Percentiles rank a stretch among this genome's conserved stretches.
phyloP scores from a whole-genome alignment of 371 early-diverging fungal species.

The Apophysomyces elegans region DNA sequence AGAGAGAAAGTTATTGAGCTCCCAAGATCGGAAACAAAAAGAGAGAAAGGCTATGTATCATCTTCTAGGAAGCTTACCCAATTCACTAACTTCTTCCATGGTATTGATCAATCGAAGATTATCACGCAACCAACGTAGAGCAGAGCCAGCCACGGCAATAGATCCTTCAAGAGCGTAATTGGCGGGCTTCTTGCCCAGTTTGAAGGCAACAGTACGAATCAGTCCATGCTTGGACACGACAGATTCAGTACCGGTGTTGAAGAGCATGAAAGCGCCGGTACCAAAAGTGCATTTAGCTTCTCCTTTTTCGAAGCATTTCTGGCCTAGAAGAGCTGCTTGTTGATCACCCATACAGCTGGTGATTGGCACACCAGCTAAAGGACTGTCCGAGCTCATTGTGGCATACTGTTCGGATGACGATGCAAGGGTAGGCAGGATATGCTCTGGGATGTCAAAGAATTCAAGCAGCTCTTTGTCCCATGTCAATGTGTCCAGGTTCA shows the following conservation, averaged over 20 bases:
- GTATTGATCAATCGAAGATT: slow-evolving; percentile 73
- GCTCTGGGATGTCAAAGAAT: slow-evolving; percentile 68
- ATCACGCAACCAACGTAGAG: slow-evolving; percentile 90
- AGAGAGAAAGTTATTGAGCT: not conserved
- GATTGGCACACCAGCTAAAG: slow-evolving; percentile 66
- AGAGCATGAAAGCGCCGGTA: slow-evolving; percentile 93
- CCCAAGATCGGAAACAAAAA: not conserved
- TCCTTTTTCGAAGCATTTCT: slow-evolving; percentile 90
- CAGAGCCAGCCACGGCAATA: slow-evolving; percentile 88
- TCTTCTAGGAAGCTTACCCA: slow-evolving; percentile 10
- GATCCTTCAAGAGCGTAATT: slow-evolving; percentile 92
- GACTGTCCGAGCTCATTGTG: slow-evolving; percentile 46
- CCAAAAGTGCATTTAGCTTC: slow-evolving; percentile 71
- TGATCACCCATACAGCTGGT: slow-evolving; percentile 90
- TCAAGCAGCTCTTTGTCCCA: slow-evolving; percentile 77
- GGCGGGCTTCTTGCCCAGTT: slow-evolving; percentile 74
- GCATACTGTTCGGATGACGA: slow-evolving; percentile 85
- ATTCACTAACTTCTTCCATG: slow-evolving; percentile 66
- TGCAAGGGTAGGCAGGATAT: slow-evolving; percentile 73
- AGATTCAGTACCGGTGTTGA: slow-evolving; percentile 83
- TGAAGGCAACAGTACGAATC: slow-evolving; percentile 86
- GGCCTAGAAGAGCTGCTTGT: slow-evolving; percentile 92
- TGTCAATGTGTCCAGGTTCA: slow-evolving; percentile 74
- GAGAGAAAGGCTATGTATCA: not conserved
- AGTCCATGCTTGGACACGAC: slow-evolving; percentile 80